Evolutionary conservation across 768 basidiomycete genomes (phyloP).

Genomic region (Asterophora parasitica): DNA sequence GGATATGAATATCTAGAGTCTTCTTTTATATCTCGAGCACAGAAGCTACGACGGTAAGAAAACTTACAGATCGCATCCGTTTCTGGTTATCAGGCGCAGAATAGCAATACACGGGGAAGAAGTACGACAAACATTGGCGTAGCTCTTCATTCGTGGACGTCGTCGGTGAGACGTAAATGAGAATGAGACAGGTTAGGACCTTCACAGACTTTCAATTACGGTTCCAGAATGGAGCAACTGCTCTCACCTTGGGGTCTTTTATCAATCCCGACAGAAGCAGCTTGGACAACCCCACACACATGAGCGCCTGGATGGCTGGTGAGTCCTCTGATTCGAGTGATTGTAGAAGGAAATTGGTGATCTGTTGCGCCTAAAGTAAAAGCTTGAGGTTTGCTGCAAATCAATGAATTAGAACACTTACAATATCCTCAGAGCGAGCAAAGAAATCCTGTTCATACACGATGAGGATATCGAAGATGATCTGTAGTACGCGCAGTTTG

Average conservation of each 20-base stretch:
- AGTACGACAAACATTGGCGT: conserved; percentile 90
- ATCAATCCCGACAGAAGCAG: conserved; percentile 84
- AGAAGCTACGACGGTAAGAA: neutral
- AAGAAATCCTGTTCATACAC: conserved; percentile 83
- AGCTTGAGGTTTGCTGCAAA: neutral
- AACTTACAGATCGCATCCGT: conserved; percentile 46
- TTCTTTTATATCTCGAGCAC: neutral
- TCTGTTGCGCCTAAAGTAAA: conserved; percentile 30
- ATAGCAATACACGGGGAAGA: conserved; percentile 93
- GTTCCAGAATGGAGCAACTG: conserved; percentile 4
- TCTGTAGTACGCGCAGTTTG: conserved; percentile 73
- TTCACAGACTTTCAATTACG: conserved; percentile 10
- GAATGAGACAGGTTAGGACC: conserved; percentile 37
- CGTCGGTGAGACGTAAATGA: conserved; percentile 80
- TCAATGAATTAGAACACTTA: conserved; percentile 16
- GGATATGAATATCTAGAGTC: conserved; percentile 61
- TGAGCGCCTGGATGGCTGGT: conserved; percentile 66
- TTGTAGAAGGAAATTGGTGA: conserved; percentile 44
- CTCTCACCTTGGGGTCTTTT: conserved; percentile 64
- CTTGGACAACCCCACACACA: conserved; percentile 85
- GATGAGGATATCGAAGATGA: conserved; percentile 87
- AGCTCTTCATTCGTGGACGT: conserved; percentile 82
- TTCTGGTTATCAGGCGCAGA: conserved; percentile 76
- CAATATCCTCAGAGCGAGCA: conserved; percentile 41
- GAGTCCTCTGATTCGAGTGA: conserved; percentile 64